Base-by-base conservation (phyloP, 495 filamentous ascomycete species). In the Lentithecium fluviatile region DNA sequence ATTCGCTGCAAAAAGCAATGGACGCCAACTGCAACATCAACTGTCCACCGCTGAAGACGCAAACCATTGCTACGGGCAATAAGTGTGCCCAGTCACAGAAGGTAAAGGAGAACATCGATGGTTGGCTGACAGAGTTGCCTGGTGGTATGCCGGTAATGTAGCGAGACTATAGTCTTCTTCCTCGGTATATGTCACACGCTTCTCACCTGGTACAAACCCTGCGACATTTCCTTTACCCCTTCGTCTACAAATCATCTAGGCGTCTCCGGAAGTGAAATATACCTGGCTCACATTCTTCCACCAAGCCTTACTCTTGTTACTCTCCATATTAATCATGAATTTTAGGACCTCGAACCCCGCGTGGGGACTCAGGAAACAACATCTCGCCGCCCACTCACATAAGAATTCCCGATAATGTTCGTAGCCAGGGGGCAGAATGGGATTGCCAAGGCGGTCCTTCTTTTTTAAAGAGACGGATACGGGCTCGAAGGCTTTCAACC, bases 321-420 rank as follows among this genome's bases (percentile, higher is more conserved):
- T 54, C 49, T 23, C 36, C 58, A 60, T 53, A 21, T 7, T 23
- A 19, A 1, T 10, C 13, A 54, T n/a, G 42, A 53, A 53, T 7
- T 46, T 8, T 21, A 36, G 19, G 3, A 53, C 2, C 8, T 52
- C 40, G 2, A 17, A 24, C n/a, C 19, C 34, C 23, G 37, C 12
- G 12, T 12, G 5, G 25, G 24, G 43, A 5, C 24, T 20, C 48
- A 53, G 13, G 37, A 60, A 60, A n/a, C 37, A 53, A 8, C 37
- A 48, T 24, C 50, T 53, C 19, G 58, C 58, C 36, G 49, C 24
- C 58, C 58, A 60, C 38, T 48, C 58, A 38, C 58, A 60, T 5
- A 60, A n/a, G 34, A 20, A 60, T 1, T 53, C 26, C 10, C 58
- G 2, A 38, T 53, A 60, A 4, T 8, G 24, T 6, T 51, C 46